Evolutionary conservation across 352 stramenopile genomes (phyloP), one percentile per base, ranked within the genome.

Genomic region (Pythium utonaiense): DNA sequence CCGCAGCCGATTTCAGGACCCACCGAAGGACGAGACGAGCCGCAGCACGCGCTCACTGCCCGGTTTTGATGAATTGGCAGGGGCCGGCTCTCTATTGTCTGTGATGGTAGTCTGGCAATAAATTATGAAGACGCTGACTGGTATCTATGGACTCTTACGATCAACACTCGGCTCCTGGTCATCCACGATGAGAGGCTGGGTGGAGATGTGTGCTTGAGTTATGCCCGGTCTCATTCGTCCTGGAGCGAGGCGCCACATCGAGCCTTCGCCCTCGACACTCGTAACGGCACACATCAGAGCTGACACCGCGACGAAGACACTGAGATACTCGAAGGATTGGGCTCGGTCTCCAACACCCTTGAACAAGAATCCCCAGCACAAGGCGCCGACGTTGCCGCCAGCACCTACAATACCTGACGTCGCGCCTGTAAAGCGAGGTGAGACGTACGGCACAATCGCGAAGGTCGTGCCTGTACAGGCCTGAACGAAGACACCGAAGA

Each of bases 401-500:
- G 79, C 81, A 31, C 81, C 81, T 7, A 91, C 80, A 6, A 89
- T 54, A 0, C 81, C 81, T 25, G 80, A 88, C 52, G 88, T 76
- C 1, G 80, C 83, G 24, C 81, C 79, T 12, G 75, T 87, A 66
- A 80, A 82, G 19, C 73, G 65, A 28, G 88, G 77, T 55, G 82
- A 89, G 44, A 91, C 52, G 63, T 89, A 91, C 34, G 81, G 79
- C 22, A 91, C 81, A 59, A 91, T 87, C 41, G 77, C 75, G 55
- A 88, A 91, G 8, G 67, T 72, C 31, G 81, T 84, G 14, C 79
- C 81, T 8, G 74, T 85, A 0, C 91, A 80, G 24, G 86, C 77
- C 70, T 98, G 96, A 0, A 94, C 89, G 66, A 96, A 96, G 21
- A 96, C 69, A 6, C 80, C 94, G 70, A 98, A 98, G 42, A 96